These are phyloP conservation scores for Penicillium decumbens DNA, from an alignment of 2,329 filamentous ascomycete species.

Conservation along the genomic window DNA sequence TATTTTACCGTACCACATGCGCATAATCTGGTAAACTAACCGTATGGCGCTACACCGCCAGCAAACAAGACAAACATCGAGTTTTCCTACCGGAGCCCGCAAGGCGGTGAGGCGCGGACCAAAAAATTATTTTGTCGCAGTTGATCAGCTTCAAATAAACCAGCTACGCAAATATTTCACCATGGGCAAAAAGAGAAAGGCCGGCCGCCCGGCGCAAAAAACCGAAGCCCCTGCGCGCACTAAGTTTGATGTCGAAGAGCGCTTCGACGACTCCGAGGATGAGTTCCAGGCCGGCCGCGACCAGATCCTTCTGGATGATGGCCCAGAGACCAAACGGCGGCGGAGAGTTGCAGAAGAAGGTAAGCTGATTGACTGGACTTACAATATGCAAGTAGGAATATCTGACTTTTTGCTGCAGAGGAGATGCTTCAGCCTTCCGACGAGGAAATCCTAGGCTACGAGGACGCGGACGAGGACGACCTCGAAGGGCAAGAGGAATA, in stretches of 20 bases:
- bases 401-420: slow-evolving; percentile 41
- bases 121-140: slow-evolving; percentile 36
- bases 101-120: slow-evolving; percentile 29
- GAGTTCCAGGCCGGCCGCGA: slow-evolving; percentile 86
- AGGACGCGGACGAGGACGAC: slow-evolving; percentile 45
- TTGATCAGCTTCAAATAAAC: slow-evolving; percentile 7
- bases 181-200: slow-evolving; percentile 65
- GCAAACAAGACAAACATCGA: slow-evolving; percentile 25
- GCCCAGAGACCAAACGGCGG: slow-evolving; percentile 69
- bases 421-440: slow-evolving; percentile 56
- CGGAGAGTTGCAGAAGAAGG: slow-evolving; percentile 66
- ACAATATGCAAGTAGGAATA: neutral
- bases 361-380: slow-evolving; percentile 22
- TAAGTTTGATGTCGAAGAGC: slow-evolving; percentile 52
- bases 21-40: slow-evolving; percentile 6
- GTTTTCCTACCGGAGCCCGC: slow-evolving; percentile 3
- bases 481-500: slow-evolving; percentile 45
- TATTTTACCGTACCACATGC: slow-evolving; percentile 1
- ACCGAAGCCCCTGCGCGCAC: slow-evolving; percentile 29
- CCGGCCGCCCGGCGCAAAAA: slow-evolving; percentile 43
- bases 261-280: slow-evolving; percentile 90
- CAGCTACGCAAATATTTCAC: slow-evolving; percentile 6
- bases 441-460: slow-evolving; percentile 58
- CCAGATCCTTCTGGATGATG: slow-evolving; percentile 79
- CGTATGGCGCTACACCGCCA: slow-evolving; percentile 8